phyloP scores from a whole-genome alignment of 192 early-diverging fungal genomes.

The Coemansia javaensis region DNA sequence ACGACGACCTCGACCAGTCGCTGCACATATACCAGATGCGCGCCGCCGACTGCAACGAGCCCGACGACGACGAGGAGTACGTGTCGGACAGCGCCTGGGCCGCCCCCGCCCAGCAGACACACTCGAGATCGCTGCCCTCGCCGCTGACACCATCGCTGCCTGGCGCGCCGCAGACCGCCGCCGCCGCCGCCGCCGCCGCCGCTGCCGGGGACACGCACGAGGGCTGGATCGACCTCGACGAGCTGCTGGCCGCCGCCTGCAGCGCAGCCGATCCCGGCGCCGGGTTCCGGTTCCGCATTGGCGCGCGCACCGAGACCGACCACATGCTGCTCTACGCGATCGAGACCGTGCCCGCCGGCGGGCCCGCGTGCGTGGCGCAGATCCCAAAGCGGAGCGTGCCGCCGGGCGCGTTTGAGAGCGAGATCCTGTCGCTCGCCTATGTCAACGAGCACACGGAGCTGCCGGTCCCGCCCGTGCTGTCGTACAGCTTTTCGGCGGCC shows the following conservation, averaged over 20 bases:
- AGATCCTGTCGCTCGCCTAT: constrained; percentile 27
- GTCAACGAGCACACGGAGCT: constrained; percentile 13
- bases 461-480: constrained; percentile 11
- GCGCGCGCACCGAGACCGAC: constrained; percentile 25
- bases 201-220: constrained; percentile 11
- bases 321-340: constrained; percentile 30
- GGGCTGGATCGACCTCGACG: constrained; percentile 37
- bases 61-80: constrained; percentile 11
- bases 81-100: constrained; percentile 15
- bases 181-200: constrained; percentile 3
- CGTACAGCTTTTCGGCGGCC: constrained; percentile 15
- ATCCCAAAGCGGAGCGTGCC: constrained; percentile 28
- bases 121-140: constrained; percentile 3
- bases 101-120: not conserved
- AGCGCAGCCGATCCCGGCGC: not conserved
- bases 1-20: constrained; percentile 13
- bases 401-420: constrained; percentile 27
- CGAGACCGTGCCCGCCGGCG: not conserved
- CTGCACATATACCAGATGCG: constrained; percentile 4
- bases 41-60: not conserved
- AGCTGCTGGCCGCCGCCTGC: constrained; percentile 1
- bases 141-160: constrained; percentile 16
- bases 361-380: constrained; percentile 11
- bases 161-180: constrained; percentile 5
- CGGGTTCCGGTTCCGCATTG: not conserved